These are phyloP conservation scores for Cystobasidiaceae sp. DNA, from an alignment of 1,284 basidiomycete genomes.

Conservation along the genomic window DNA sequence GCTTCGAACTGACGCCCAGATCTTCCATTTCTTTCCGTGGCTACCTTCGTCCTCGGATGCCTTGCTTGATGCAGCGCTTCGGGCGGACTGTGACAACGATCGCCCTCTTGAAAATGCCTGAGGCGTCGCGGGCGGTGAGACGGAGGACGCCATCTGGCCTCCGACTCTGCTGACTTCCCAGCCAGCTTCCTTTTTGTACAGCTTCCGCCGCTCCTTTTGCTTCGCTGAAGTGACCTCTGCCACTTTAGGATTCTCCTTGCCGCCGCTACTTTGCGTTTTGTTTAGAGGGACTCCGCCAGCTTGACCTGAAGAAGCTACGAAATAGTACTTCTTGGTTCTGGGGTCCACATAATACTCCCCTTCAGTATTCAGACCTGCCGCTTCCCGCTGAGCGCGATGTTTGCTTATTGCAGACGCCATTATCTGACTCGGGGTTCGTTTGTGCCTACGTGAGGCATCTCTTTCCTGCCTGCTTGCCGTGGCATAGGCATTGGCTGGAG, in stretches of 20 bases:
- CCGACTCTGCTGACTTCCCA: slow-evolving; percentile 20
- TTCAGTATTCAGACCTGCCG: slow-evolving; percentile 21
- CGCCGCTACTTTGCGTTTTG: background rate
- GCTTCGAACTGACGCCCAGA: background rate
- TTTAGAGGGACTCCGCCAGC: background rate
- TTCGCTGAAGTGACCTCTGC: background rate
- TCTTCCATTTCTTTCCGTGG: background rate
- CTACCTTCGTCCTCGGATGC: background rate
- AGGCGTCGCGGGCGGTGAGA: background rate
- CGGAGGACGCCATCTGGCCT: background rate
- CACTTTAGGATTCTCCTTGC: slow-evolving; percentile 6
- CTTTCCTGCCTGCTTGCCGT: background rate
- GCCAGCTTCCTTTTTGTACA: slow-evolving; percentile 26
- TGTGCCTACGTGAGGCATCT: background rate
- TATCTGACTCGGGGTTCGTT: slow-evolving; percentile 7
- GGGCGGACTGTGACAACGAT: slow-evolving; percentile 12
- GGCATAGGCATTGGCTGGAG: background rate
- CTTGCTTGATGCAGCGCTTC: background rate
- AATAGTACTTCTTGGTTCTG: slow-evolving; percentile 23
- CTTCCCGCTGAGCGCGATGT: slow-evolving; percentile 16
- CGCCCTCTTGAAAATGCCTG: background rate
- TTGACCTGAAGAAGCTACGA: slow-evolving; percentile 16
- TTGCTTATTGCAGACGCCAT: slow-evolving; percentile 23
- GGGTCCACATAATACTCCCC: slow-evolving; percentile 30
- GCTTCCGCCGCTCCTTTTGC: slow-evolving; percentile 15